Conservation (phyloP, 495 filamentous ascomycete species). For the Jackrogersella multiformis region DNA sequence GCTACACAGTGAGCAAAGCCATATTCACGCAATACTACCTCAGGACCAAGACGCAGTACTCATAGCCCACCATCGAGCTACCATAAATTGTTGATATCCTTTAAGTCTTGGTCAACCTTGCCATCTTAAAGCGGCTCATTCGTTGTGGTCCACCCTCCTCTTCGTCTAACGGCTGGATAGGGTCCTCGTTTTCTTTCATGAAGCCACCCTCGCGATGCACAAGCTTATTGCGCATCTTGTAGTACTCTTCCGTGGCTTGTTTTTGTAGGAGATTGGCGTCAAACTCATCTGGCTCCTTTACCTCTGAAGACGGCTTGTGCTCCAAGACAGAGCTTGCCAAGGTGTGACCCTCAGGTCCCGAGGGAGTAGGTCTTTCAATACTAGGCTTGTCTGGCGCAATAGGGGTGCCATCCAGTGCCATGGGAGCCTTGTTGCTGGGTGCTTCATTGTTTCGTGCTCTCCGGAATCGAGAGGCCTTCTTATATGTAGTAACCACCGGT, state of each 20-base stretch:
- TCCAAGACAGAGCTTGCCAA: slow-evolving; percentile 71
- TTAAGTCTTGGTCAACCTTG: slow-evolving; percentile 66
- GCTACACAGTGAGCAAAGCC: neutral
- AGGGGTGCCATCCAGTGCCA: slow-evolving; percentile 14
- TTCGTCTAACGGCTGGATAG: slow-evolving; percentile 71
- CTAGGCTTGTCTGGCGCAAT: slow-evolving; percentile 39
- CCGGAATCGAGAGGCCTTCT: slow-evolving; percentile 60
- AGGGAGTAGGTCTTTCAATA: slow-evolving; percentile 46
- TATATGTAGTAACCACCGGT: slow-evolving; percentile 43
- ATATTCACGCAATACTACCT: neutral
- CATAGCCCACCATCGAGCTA: slow-evolving; percentile 25
- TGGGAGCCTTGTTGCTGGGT: slow-evolving; percentile 9
- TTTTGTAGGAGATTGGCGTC: slow-evolving; percentile 76
- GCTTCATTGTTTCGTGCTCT: slow-evolving; percentile 41
- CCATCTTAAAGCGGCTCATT: slow-evolving; percentile 90
- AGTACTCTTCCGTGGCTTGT: slow-evolving; percentile 82
- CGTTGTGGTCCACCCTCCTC: slow-evolving; percentile 72
- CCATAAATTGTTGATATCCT: slow-evolving; percentile 3
- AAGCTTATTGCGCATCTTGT: slow-evolving; percentile 78
- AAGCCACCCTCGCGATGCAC: slow-evolving; percentile 84
- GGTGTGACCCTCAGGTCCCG: slow-evolving; percentile 65
- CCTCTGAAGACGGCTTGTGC: slow-evolving; percentile 52
- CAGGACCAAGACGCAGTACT: neutral
- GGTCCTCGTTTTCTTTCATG: slow-evolving; percentile 66
- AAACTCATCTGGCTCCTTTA: slow-evolving; percentile 73